Evolutionary conservation across 148 eudicot species (phyloP).

Genomic region (Fagopyrum esculentum): DNA sequence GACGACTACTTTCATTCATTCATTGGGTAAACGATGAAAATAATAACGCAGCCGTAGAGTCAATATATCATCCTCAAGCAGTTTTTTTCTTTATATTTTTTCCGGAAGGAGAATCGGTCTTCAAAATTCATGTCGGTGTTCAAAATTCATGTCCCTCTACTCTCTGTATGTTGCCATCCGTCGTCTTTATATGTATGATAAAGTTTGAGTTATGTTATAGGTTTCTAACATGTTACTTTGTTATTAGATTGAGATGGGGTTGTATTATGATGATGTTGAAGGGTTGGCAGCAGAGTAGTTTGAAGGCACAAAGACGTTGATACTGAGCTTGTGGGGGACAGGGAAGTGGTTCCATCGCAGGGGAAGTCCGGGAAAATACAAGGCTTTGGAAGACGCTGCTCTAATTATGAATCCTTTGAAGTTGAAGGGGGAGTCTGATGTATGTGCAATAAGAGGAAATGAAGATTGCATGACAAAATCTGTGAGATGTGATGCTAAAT

Average conservation of each 20-base stretch:
- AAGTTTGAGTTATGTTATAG: background rate
- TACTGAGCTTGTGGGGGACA: slow-evolving; percentile 40
- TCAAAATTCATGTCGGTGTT: slow-evolving; percentile 92
- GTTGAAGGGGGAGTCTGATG: slow-evolving; percentile 20
- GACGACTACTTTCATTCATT: no score
- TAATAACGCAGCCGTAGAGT: no score
- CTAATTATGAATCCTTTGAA: slow-evolving; percentile 39
- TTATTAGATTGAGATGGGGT: slow-evolving; percentile 69
- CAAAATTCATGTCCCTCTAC: slow-evolving; percentile 58
- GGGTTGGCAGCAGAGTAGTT: slow-evolving; percentile 82
- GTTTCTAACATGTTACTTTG: slow-evolving; percentile 3
- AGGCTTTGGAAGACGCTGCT: slow-evolving; percentile 61
- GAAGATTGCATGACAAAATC: slow-evolving; percentile 6
- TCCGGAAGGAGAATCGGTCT: no score
- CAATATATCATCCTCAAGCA: no score
- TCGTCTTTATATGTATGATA: background rate
- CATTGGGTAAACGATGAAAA: no score
- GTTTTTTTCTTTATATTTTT: no score
- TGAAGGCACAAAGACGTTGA: slow-evolving; percentile 63
- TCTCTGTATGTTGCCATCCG: slow-evolving; percentile 57
- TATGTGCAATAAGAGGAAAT: slow-evolving; percentile 14
- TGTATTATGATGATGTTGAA: slow-evolving; percentile 84
- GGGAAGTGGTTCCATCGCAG: slow-evolving; percentile 40
- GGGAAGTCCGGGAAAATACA: slow-evolving; percentile 46
- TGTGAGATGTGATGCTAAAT: slow-evolving; percentile 5